Percentiles rank a stretch among this genome's conserved stretches.
These are phyloP conservation scores for Cerioporus squamosus DNA, from an alignment of 1,284 basidiomycete genomes.

Conservation along the genomic window DNA sequence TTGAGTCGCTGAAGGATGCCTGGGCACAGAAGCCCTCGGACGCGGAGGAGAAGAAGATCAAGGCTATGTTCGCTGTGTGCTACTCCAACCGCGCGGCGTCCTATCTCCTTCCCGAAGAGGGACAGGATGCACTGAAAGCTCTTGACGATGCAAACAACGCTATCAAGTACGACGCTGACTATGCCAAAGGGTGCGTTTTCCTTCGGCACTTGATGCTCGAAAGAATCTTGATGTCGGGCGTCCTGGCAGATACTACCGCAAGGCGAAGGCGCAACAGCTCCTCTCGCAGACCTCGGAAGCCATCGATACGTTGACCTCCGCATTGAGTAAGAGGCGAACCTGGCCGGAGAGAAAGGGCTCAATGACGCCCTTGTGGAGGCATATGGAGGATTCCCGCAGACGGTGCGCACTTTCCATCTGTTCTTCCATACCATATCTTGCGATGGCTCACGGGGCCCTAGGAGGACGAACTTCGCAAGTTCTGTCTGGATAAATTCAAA, in stretches of 20 bases:
- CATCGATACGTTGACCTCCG: slow-evolving; percentile 19
- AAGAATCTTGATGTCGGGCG: background rate
- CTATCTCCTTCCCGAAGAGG: slow-evolving; percentile 23
- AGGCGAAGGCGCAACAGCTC: slow-evolving; percentile 27
- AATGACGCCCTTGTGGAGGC: slow-evolving; percentile 23
- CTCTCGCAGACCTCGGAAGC: slow-evolving; percentile 14
- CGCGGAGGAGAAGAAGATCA: slow-evolving; percentile 32
- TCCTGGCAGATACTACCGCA: slow-evolving; percentile 24
- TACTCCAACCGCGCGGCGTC: slow-evolving; percentile 37
- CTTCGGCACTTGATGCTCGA: background rate
- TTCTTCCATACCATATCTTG: background rate
- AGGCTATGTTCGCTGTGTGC: slow-evolving; percentile 36
- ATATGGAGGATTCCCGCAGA: slow-evolving; percentile 22
- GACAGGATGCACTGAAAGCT: slow-evolving; percentile 25
- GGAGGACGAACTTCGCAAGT: slow-evolving; percentile 10
- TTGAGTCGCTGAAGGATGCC: slow-evolving; percentile 35
- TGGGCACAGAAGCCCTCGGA: slow-evolving; percentile 34
- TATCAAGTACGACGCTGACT: slow-evolving; percentile 13
- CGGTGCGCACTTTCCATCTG: background rate
- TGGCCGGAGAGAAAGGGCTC: slow-evolving; percentile 23
- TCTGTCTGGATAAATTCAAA: slow-evolving; percentile 17
- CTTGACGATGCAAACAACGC: slow-evolving; percentile 24
- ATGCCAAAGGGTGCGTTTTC: slow-evolving; percentile 25
- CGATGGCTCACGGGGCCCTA: background rate
- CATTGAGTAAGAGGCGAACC: slow-evolving; percentile 14